Conservation (phyloP, 352 stramenopile species). For the Globisporangium cystogenes region DNA sequence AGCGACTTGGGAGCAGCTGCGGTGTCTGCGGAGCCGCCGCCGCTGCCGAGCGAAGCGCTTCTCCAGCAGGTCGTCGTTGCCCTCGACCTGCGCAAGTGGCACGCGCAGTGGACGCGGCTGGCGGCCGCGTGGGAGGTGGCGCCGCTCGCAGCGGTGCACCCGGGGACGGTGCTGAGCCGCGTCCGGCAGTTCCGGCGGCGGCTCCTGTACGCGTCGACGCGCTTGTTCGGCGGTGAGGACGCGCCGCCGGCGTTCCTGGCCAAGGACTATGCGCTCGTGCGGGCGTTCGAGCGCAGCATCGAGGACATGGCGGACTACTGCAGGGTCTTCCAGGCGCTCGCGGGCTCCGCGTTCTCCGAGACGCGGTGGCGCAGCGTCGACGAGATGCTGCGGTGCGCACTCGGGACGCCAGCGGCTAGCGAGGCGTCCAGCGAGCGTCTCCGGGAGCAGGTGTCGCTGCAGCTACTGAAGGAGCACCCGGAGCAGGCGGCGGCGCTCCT, state of each 20-base stretch:
- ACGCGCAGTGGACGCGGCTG: constrained; percentile 34
- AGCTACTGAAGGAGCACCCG: constrained; percentile 17
- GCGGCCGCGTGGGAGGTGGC: constrained; percentile 40
- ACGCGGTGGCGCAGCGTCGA: constrained; percentile 27
- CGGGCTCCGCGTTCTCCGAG: constrained; percentile 27
- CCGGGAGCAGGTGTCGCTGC: constrained; percentile 14
- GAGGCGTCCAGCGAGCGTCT: neutral
- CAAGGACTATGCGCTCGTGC: constrained; percentile 27
- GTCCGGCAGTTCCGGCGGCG: constrained; percentile 56
- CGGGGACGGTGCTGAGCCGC: constrained; percentile 40
- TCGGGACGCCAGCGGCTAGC: neutral
- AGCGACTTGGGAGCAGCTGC: neutral
- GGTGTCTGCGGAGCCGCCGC: constrained; percentile 10
- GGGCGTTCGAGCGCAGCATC: constrained; percentile 30
- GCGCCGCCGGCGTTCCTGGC: constrained; percentile 3
- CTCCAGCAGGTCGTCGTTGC: constrained; percentile 47
- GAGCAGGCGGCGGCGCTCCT: constrained; percentile 16
- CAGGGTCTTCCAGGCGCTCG: constrained; percentile 45
- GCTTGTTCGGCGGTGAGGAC: constrained; percentile 18
- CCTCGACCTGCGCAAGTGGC: constrained; percentile 58
- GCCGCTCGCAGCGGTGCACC: constrained; percentile 33
- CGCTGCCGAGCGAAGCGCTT: constrained; percentile 34
- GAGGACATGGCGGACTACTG: constrained; percentile 37
- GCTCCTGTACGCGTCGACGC: constrained; percentile 29
- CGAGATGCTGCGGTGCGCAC: constrained; percentile 7